Evolutionary conservation across 2,329 filamentous ascomycete species (phyloP).

Genomic region (Colletotrichum horii): DNA sequence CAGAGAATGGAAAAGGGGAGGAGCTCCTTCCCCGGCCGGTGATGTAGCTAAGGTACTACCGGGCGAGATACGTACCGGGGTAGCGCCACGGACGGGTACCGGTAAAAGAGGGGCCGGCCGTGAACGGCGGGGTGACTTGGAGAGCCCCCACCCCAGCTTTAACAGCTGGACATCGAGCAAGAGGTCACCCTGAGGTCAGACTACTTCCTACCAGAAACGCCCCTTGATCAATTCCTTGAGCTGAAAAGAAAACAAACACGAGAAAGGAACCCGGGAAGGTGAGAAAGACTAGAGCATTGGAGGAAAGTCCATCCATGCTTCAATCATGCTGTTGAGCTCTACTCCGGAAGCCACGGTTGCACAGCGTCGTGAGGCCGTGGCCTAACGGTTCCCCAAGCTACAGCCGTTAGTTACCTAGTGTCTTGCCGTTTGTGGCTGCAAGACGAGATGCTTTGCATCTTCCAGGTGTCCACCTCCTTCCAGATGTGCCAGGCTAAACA

Average conservation of each 20-base stretch:
- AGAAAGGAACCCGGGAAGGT: not conserved
- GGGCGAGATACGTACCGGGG: not conserved
- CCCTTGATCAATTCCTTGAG: not conserved
- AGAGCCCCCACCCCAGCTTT: not conserved
- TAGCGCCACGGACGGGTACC: not conserved
- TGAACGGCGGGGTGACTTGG: not conserved
- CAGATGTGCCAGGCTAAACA: not conserved
- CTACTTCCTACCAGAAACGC: not conserved
- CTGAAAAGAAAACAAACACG: not conserved
- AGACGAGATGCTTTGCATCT: not conserved
- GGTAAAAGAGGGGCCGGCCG: conserved; percentile 9
- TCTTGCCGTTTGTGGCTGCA: not conserved
- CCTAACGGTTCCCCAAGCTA: not conserved
- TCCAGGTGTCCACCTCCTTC: not conserved
- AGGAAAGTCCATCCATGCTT: not conserved
- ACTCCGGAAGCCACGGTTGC: not conserved
- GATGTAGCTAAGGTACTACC: not conserved
- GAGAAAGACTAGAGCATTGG: not conserved
- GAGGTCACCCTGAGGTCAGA: not conserved
- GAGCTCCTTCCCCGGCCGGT: not conserved
- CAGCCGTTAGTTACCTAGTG: not conserved
- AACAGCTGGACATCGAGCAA: not conserved
- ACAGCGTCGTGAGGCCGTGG: not conserved
- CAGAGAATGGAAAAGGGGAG: not conserved
- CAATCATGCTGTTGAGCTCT: not conserved